Percentiles rank a stretch among this genome's conserved stretches.
These are phyloP conservation scores for Urtica urens DNA, from an alignment of 306 rosid genomes.

Conservation along the genomic window DNA sequence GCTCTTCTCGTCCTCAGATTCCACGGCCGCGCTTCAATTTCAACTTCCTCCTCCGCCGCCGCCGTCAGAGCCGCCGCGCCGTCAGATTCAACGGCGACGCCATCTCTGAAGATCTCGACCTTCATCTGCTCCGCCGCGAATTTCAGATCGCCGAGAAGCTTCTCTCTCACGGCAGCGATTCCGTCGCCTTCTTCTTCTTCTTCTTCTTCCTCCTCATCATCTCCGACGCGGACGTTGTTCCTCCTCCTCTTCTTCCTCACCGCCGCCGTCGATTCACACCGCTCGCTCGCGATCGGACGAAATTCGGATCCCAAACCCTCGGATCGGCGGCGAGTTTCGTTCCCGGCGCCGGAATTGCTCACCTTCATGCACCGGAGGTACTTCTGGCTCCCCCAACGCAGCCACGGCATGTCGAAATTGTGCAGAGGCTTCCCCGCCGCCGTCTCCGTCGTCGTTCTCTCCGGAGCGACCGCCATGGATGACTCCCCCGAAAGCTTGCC, in stretches of 20 bases:
- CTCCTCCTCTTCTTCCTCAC: constrained; percentile 9
- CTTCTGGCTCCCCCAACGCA: constrained; percentile 91
- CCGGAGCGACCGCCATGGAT: constrained; percentile 59
- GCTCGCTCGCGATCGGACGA: constrained; percentile 16
- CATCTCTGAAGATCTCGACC: constrained; percentile 35
- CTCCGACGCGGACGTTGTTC: constrained; percentile 18
- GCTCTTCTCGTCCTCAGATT: constrained; percentile 22
- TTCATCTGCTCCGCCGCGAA: constrained; percentile 57
- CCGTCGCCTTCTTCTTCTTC: constrained; percentile 36
- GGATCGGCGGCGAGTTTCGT: constrained; percentile 31
- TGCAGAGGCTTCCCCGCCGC: constrained; percentile 52
- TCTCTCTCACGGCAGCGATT: constrained; percentile 80
- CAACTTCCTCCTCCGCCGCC: constrained; percentile 29
- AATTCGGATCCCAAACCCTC: constrained; percentile 16
- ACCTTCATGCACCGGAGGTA: constrained; percentile 60
- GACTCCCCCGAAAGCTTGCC: constrained; percentile 9
- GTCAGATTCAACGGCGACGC: constrained; percentile 72
- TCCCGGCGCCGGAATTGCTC: constrained; percentile 10
- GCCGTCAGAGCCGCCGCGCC: constrained; percentile 39
- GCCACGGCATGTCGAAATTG: constrained; percentile 68
- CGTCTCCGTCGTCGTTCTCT: constrained; percentile 42
- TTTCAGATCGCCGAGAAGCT: constrained; percentile 72
- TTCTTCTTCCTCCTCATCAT: constrained; percentile 23
- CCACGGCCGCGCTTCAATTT: constrained; percentile 21
- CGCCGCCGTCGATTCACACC: constrained; percentile 30